Evolutionary conservation across 495 filamentous ascomycete species (phyloP), one percentile per base, ranked within the genome.

Genomic region (Talaromyces trachyspermus): DNA sequence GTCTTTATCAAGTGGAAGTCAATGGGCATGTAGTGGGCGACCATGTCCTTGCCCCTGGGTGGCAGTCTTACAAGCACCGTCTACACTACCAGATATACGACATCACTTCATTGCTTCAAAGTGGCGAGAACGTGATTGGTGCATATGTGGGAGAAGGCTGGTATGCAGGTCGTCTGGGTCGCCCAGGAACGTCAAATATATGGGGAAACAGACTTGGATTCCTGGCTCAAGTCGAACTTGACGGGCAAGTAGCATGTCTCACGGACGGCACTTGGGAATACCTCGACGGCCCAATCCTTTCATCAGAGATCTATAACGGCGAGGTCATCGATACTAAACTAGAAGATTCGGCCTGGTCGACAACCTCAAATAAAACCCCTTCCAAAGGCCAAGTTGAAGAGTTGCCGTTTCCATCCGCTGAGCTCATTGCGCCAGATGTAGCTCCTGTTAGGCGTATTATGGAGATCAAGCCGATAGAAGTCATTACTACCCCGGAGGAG

Each of bases 111-210:
- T 76, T 9, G 46, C 55, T 5, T 40, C 30, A 2, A 27, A 56
- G 1, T 66, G 68, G 3, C 37, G 54, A 36, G 10, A 77, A 78
- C 54, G 62, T 54, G 0, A 61, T 80, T 42, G 71, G 67, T 0
- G 71, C 71, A 5, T 65, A 71, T 23, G 69, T 78, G 14, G 74
- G 64, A 0, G 77, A 80, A 40, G 77, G 76, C 0, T 80, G 77
- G 77, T 79, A 65, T 56, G 53, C 68, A 3, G 71, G 69, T 10
- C 62, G 72, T n/a, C 53, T 79, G 9, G 76, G 76, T 20, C 48
- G 42, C 7, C 62, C 60, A n/a, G 63, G 57, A 2, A 46, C 47
- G 12, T 37, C 58, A 0, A 44, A 52, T 22, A 45, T 73, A 17
- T 80, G 70, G 48, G 76, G 75, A 0, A 65, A 77, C 40, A 55